Conservation (phyloP, 1,139 yeast species). For the Scheffersomyces lignicola region DNA sequence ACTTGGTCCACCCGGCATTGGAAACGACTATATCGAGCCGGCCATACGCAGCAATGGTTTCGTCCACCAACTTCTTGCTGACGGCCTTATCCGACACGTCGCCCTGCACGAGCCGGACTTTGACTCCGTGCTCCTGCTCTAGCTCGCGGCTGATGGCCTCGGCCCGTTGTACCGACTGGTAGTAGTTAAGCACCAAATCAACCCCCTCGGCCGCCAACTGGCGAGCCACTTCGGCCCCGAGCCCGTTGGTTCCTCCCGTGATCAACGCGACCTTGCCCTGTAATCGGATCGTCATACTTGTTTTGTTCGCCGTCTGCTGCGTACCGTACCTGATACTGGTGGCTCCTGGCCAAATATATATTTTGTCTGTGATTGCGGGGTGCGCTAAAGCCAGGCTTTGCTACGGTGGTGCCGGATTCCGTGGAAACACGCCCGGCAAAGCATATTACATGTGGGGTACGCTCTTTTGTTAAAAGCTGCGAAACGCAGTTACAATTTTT, state of each 20-base stretch:
- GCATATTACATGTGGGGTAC: no score
- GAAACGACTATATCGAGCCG: slow-evolving; percentile 43
- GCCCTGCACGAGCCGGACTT: slow-evolving; percentile 36
- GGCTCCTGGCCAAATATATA: no score
- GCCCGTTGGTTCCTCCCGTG: slow-evolving; percentile 22
- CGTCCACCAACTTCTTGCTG: slow-evolving; percentile 27
- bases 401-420: no score
- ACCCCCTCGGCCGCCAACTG: slow-evolving; percentile 21
- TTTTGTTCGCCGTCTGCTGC: no score
- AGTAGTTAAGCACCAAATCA: slow-evolving; percentile 21
- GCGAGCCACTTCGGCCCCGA: slow-evolving; percentile 17
- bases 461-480: no score
- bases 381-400: no score
- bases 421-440: no score
- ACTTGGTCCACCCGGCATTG: slow-evolving; percentile 39
- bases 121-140: slow-evolving; percentile 14
- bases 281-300: slow-evolving; percentile 14
- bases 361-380: no score
- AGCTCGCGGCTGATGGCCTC: slow-evolving; percentile 21
- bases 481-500: neutral
- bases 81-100: slow-evolving; percentile 43
- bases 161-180: slow-evolving; percentile 21
- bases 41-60: slow-evolving; percentile 37
- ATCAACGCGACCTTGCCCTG: slow-evolving; percentile 18
- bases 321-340: no score